Percentiles rank a stretch among this genome's conserved stretches.
phyloP scores from a whole-genome alignment of 768 basidiomycete species.

The Phylloporus arenicola region DNA sequence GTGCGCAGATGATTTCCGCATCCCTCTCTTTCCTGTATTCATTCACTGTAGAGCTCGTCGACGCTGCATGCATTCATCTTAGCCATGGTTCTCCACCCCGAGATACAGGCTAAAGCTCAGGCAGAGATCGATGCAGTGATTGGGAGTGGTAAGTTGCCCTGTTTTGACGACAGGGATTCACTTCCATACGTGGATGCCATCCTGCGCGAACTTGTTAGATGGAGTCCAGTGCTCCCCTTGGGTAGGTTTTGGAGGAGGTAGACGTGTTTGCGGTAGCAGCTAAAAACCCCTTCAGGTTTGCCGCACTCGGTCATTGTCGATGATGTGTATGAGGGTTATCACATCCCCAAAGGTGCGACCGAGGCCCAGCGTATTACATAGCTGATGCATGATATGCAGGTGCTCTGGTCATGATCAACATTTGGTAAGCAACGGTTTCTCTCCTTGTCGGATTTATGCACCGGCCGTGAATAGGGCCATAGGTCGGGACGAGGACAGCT shows the following conservation, averaged over 20 bases:
- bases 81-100: conserved; percentile 26
- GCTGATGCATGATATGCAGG: conserved; percentile 6
- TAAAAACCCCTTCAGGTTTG: conserved; percentile 10
- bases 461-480: conserved; percentile 17
- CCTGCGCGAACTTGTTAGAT: conserved; percentile 32
- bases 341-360: conserved; percentile 37
- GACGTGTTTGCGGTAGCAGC: background rate
- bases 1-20: background rate
- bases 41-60: conserved; percentile 18
- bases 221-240: conserved; percentile 23
- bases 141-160: conserved; percentile 17
- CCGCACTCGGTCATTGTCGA: conserved; percentile 22
- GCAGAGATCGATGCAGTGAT: conserved; percentile 26
- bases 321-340: conserved; percentile 29
- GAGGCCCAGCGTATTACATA: no score
- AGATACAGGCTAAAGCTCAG: conserved; percentile 23
- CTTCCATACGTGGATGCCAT: conserved; percentile 42
- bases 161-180: conserved; percentile 20
- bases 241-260: conserved; percentile 6
- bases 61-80: conserved; percentile 22
- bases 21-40: background rate
- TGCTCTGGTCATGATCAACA: conserved; percentile 30
- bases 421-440: conserved; percentile 23
- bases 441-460: background rate
- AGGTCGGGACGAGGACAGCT: conserved; percentile 14